phyloP scores from a whole-genome alignment of 768 basidiomycete species.

The Lactarius tabidus region DNA sequence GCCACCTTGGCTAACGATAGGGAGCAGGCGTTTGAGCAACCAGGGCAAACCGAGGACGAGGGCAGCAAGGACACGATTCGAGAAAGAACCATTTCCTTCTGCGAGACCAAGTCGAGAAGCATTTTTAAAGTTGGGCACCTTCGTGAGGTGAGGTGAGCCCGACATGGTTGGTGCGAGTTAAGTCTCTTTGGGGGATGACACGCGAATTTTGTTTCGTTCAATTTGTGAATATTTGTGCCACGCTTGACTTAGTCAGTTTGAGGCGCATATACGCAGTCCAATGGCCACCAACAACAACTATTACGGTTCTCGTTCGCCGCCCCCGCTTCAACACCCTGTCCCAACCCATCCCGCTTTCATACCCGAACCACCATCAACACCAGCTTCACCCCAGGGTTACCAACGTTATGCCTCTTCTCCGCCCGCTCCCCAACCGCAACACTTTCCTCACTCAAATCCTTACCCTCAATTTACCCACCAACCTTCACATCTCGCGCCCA shows the following conservation, averaged over 20 bases:
- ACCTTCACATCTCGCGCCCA: slow-evolving; percentile 31
- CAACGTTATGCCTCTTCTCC: slow-evolving; percentile 69
- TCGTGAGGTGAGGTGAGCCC: slow-evolving; percentile 41
- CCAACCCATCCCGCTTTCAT: slow-evolving; percentile 86
- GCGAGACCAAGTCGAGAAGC: slow-evolving; percentile 77
- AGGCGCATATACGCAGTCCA: not conserved
- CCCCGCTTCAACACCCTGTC: slow-evolving; percentile 82
- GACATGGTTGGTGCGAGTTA: slow-evolving; percentile 7
- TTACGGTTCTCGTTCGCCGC: slow-evolving; percentile 56
- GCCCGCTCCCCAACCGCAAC: slow-evolving; percentile 32
- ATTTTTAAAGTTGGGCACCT: slow-evolving; percentile 75
- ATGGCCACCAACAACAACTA: slow-evolving; percentile 20
- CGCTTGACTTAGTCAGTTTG: not conserved
- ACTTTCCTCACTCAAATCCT: slow-evolving; percentile 38
- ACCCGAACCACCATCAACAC: slow-evolving; percentile 76
- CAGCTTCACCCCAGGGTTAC: slow-evolving; percentile 69
- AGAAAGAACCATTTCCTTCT: slow-evolving; percentile 84
- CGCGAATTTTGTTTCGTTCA: not conserved
- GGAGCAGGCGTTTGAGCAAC: slow-evolving; percentile 75
- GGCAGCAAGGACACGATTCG: slow-evolving; percentile 72
- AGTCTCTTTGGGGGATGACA: not conserved
- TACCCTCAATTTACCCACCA: slow-evolving; percentile 49
- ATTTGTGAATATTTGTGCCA: slow-evolving; percentile 13
- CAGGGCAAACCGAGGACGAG: slow-evolving; percentile 79
- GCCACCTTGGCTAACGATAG: slow-evolving; percentile 78